phyloP scores from a whole-genome alignment of 2,329 filamentous ascomycete species.

The Polychaeton citri region DNA sequence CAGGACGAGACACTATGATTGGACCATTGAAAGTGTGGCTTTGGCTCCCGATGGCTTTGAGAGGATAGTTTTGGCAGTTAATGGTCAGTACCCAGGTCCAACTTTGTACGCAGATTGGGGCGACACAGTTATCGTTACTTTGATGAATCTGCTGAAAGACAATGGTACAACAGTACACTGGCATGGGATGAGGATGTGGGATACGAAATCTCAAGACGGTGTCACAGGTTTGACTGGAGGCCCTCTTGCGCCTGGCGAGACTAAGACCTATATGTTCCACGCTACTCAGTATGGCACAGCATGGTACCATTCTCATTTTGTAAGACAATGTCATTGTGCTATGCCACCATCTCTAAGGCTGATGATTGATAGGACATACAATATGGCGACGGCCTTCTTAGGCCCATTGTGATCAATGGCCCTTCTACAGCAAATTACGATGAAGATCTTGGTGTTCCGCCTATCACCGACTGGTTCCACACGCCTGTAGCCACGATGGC shows the following conservation, averaged over 20 bases:
- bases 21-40: conserved; percentile 14
- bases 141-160: conserved; percentile 28
- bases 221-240: conserved; percentile 18
- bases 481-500: conserved; percentile 15
- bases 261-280: conserved; percentile 19
- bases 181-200: conserved; percentile 21
- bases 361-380: conserved; percentile 12
- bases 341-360: background rate
- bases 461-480: conserved; percentile 28
- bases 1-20: conserved; percentile 20
- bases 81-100: conserved; percentile 21
- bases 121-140: conserved; percentile 18
- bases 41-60: conserved; percentile 22
- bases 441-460: conserved; percentile 21
- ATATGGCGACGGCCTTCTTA: conserved; percentile 17
- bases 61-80: conserved; percentile 15
- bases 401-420: conserved; percentile 27
- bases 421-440: conserved; percentile 19
- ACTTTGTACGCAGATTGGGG: conserved; percentile 22
- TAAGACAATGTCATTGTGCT: background rate
- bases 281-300: conserved; percentile 18
- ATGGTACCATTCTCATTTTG: conserved; percentile 6
- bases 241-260: conserved; percentile 18
- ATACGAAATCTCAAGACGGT: conserved; percentile 19
- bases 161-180: conserved; percentile 22